phyloP scores from a whole-genome alignment of 352 stramenopile genomes.

The Blastocystis sp. region DNA sequence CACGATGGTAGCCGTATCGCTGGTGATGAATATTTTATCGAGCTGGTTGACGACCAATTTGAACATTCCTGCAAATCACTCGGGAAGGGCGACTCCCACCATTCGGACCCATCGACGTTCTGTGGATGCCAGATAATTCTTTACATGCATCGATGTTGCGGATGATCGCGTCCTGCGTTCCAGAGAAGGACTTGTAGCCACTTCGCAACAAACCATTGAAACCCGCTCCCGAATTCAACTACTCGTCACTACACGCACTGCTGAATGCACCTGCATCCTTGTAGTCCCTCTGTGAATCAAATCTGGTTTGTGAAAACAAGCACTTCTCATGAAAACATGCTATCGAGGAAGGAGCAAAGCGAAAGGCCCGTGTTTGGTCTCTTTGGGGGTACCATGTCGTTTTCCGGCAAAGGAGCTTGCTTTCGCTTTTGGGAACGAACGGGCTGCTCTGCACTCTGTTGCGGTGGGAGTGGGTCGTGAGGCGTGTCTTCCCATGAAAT shows the following conservation, averaged over 20 bases:
- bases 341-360: constrained; percentile 2
- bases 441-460: too few species aligned
- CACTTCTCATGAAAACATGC: background rate
- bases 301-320: too few species aligned
- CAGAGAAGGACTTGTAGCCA: constrained; percentile 76
- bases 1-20: constrained; percentile 97
- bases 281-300: too few species aligned
- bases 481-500: constrained; percentile 52
- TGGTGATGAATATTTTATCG: constrained; percentile 98
- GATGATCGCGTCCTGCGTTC: constrained; percentile 89
- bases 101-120: constrained; percentile 94
- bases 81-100: constrained; percentile 71
- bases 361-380: background rate
- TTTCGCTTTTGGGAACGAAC: background rate
- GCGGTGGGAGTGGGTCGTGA: background rate
- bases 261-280: background rate
- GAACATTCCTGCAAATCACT: constrained; percentile 83
- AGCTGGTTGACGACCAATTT: constrained; percentile 99
- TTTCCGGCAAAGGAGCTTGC: background rate
- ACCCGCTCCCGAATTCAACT: background rate
- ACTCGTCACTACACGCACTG: background rate
- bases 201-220: background rate
- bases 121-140: constrained; percentile 92
- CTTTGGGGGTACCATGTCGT: background rate
- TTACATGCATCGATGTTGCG: constrained; percentile 97